Evolutionary conservation across 2,329 filamentous ascomycete species (phyloP).

Genomic region (Ceratocystis colombiana): DNA sequence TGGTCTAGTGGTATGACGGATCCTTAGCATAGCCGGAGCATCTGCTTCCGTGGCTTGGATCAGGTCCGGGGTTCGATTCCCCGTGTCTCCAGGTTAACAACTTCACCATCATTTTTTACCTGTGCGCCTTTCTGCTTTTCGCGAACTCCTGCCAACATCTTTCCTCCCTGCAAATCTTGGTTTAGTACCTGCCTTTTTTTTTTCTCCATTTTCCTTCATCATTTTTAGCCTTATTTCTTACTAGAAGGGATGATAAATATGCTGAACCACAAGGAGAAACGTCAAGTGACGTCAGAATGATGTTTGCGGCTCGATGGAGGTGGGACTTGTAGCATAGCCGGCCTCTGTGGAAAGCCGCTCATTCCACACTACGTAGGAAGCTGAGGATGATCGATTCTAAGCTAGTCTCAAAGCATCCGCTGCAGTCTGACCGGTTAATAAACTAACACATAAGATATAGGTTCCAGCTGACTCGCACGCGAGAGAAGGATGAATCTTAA

Average conservation of each 20-base stretch:
- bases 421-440: not conserved
- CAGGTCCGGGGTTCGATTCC: slow-evolving; percentile 25
- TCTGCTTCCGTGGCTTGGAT: slow-evolving; percentile 11
- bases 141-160: too few relatives aligned
- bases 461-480: slow-evolving; percentile 1
- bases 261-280: not conserved
- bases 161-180: too few relatives aligned
- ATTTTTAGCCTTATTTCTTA: not conserved
- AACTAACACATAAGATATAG: not conserved
- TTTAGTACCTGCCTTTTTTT: too few relatives aligned
- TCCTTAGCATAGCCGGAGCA: slow-evolving; percentile 1
- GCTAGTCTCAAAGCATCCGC: slow-evolving; percentile 5
- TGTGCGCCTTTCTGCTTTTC: too few relatives aligned
- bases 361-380: not conserved
- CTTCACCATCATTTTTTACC: too few relatives aligned
- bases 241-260: not conserved
- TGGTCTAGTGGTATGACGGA: slow-evolving; percentile 16
- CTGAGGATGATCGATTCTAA: not conserved
- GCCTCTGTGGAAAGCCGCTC: not conserved
- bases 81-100: slow-evolving; percentile 13
- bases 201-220: not conserved
- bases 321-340: not conserved
- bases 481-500: too few relatives aligned
- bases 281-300: slow-evolving; percentile 4
- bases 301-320: not conserved